phyloP scores from a whole-genome alignment of 2,329 filamentous ascomycete species.

The Clonostachys byssicola region DNA sequence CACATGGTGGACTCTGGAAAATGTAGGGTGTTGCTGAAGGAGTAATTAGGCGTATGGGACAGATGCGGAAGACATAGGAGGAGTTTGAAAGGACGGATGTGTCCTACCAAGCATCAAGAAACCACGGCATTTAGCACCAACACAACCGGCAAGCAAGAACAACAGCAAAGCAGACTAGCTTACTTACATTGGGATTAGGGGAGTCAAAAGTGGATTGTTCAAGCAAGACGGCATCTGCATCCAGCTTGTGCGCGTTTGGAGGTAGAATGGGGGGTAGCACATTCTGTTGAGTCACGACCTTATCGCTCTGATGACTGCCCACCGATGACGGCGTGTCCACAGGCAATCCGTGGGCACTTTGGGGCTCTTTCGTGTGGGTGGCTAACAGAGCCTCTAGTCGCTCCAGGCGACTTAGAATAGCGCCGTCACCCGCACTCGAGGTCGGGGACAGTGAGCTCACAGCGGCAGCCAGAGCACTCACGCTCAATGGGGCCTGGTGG shows the following conservation, averaged over 20 bases:
- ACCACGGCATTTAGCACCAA: not conserved
- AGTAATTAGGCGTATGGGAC: constrained; percentile 2
- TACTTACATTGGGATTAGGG: no score
- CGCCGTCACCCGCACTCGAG: not conserved
- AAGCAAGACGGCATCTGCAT: no score
- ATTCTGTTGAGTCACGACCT: no score
- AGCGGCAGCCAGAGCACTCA: no score
- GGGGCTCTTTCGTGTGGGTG: not conserved
- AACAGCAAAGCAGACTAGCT: not conserved
- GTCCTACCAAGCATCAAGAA: not conserved
- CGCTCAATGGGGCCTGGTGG: constrained; percentile 3
- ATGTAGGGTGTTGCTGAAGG: not conserved
- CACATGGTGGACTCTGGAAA: constrained; percentile 1
- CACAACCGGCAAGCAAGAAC: not conserved
- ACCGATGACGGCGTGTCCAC: no score
- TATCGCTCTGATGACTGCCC: no score
- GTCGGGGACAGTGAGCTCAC: not conserved
- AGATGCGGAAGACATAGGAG: constrained; percentile 5
- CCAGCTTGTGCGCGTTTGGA: no score
- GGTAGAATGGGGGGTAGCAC: no score
- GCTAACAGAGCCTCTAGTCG: no score
- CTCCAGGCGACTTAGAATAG: not conserved
- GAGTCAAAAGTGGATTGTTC: no score
- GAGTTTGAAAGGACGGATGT: constrained; percentile 3
- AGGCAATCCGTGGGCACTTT: not conserved